Evolutionary conservation across 768 basidiomycete genomes (phyloP), one percentile per base, ranked within the genome.

Genomic region (Cantharellus anzutake): DNA sequence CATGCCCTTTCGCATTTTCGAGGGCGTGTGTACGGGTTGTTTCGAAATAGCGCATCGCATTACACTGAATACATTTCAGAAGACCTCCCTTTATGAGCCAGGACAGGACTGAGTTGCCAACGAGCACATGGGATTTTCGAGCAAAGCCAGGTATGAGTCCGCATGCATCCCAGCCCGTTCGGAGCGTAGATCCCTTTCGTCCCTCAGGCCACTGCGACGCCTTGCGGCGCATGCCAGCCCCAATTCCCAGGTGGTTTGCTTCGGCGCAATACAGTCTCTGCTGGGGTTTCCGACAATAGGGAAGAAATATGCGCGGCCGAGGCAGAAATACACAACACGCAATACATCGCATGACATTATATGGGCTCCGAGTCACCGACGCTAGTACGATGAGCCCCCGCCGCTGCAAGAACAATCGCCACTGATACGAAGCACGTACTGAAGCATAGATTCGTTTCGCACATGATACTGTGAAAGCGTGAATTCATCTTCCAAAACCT

Each of bases 221-320:
- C 20, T 29, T 29, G 20, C 20, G 20, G 20, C 20, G 20, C 20
- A 29, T 29, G 20, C 20, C 66, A 37, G 65, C 66, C 71, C 93
- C 91, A 78, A 93, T 94, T 78, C 93, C 90, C 70, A 93, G 90
- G 69, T 94, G 91, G 73, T 92, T 93, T 70, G 88, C 80, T 78
- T 93, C 93, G 76, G 94, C 91, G 80, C 92, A 92, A 77, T 74
- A 29, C 72, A 68, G 74, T 74, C 42, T 73, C 73, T 70, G 73
- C 73, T 38, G 71, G 71, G 34, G 73, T 72, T 68, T 74, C 73
- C 61, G 73, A 72, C 68, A 73, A 72, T 63, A 73, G 69, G 61
- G 83, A 84, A 67, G 84, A 82, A 20, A 63, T 64, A 61, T 67
- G 66, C 3, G 60, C 59, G 2, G 61, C 60, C 48, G 60, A 60